phyloP scores from a whole-genome alignment of 768 basidiomycete genomes.

The Neoboletus magnificus region DNA sequence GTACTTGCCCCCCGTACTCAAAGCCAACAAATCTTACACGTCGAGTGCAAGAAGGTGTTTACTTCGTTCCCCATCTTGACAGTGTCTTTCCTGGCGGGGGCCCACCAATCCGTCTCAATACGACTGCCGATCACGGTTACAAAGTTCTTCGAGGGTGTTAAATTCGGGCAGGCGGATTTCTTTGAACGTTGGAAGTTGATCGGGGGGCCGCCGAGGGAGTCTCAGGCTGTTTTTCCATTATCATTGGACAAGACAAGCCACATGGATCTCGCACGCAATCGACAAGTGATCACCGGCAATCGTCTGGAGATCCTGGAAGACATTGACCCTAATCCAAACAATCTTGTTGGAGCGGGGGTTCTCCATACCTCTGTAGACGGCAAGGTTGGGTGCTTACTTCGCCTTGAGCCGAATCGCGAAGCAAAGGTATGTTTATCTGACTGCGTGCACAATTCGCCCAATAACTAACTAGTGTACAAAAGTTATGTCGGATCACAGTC shows the following conservation, averaged over 20 bases:
- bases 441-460: neutral
- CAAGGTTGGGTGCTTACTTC: conserved; percentile 91
- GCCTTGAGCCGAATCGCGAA: conserved; percentile 92
- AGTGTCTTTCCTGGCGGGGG: conserved; percentile 89
- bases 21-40: conserved; percentile 87
- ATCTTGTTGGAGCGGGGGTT: conserved; percentile 94
- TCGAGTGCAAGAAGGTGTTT: conserved; percentile 93
- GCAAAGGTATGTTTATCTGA: conserved; percentile 66
- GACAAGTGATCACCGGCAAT: conserved; percentile 75
- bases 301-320: conserved; percentile 73
- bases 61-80: conserved; percentile 70
- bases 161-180: conserved; percentile 79
- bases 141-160: conserved; percentile 94
- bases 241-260: conserved; percentile 61
- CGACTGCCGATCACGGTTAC: conserved; percentile 83
- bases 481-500: conserved; percentile 92
- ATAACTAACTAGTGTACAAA: conserved; percentile 3
- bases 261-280: conserved; percentile 70
- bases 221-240: conserved; percentile 85
- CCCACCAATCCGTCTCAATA: conserved; percentile 81
- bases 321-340: conserved; percentile 92
- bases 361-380: conserved; percentile 88
- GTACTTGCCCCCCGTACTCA: conserved; percentile 81
- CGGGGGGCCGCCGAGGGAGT: conserved; percentile 91
- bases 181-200: conserved; percentile 99